Base-by-base conservation (phyloP, 163 green algal species). In the Coccomyxa subellipsoidea region DNA sequence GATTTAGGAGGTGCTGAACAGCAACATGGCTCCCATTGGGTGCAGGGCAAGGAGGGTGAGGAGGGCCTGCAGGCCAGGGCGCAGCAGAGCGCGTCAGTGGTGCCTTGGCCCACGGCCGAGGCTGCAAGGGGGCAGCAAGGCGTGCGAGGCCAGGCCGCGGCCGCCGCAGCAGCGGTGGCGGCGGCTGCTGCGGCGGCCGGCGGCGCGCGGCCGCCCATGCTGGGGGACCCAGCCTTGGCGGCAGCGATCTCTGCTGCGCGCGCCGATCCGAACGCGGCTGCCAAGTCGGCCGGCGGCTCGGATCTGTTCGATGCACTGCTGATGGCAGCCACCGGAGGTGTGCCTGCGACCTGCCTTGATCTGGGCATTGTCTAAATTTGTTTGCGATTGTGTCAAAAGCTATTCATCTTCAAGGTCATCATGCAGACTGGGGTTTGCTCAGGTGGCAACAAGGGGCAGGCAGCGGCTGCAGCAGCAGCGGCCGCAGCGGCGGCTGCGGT, bases 301-400 rank as follows among this genome's bases (percentile, higher is more conserved):
- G n/a, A 73, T n/a, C 66, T 73, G 18, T 73, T 73, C 32, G 66
- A 73, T n/a, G 66, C 66, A 0, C 66, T 73, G 21, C 66, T 73
- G 18, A 32, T 73, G 27, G 66, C 66, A 4, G 66, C 66, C 47
- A 66, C 12, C 18, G 47, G 47, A 66, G 47, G 47, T 66, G 47
- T 18, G 47, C 18, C 47, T n/a, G n/a, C n/a, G n/a, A n/a, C n/a
- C n/a, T n/a, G n/a, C n/a, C n/a, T n/a, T n/a, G n/a, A n/a, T n/a
- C n/a, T n/a, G n/a, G n/a, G n/a, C n/a, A n/a, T n/a, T n/a, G n/a
- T n/a, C n/a, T n/a, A n/a, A n/a, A n/a, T n/a, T n/a, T n/a, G n/a
- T n/a, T n/a, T n/a, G n/a, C n/a, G n/a, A n/a, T n/a, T n/a, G n/a
- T n/a, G n/a, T n/a, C n/a, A n/a, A n/a, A n/a, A n/a, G n/a, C n/a